These are phyloP conservation scores for Colletotrichum chlorophyti DNA, from an alignment of 2,329 filamentous ascomycete species.

Conservation along the genomic window DNA sequence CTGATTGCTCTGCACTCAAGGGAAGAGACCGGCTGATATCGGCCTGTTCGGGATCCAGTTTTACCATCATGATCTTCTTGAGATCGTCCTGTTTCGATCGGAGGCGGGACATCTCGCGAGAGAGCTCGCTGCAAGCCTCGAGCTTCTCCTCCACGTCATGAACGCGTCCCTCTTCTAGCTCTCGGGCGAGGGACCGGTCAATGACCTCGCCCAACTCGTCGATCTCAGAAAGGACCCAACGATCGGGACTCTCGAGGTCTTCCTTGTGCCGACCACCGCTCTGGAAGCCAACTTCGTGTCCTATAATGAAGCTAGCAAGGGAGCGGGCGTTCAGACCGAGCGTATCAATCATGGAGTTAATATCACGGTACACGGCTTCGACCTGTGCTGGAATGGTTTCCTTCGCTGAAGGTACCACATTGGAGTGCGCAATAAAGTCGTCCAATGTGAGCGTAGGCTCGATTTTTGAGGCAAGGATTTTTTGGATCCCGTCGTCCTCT, in stretches of 20 bases:
- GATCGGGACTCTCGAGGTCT: conserved; percentile 72
- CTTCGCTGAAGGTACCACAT: conserved; percentile 57
- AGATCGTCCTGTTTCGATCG: conserved; percentile 80
- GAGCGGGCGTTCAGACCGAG: conserved; percentile 82
- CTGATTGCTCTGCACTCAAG: conserved; percentile 82
- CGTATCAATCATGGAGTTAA: conserved; percentile 94
- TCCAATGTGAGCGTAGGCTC: conserved; percentile 68
- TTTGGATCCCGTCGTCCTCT: conserved; percentile 73
- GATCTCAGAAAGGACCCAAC: conserved; percentile 81
- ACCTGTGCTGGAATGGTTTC: conserved; percentile 68
- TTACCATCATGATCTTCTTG: conserved; percentile 74
- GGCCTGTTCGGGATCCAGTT: conserved; percentile 70
- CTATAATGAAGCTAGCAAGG: conserved; percentile 70
- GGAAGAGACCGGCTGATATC: conserved; percentile 74
- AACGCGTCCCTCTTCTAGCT: conserved; percentile 73
- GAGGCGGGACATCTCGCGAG: conserved; percentile 74
- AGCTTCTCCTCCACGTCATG: conserved; percentile 73
- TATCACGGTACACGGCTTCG: conserved; percentile 76
- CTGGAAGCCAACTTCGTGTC: conserved; percentile 65
- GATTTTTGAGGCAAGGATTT: conserved; percentile 65
- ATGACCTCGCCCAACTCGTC: conserved; percentile 71
- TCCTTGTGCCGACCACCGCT: conserved; percentile 64
- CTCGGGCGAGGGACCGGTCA: conserved; percentile 66
- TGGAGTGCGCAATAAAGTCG: conserved; percentile 70
- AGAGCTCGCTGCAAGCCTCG: conserved; percentile 69